Evolutionary conservation across 805 yeast genomes (phyloP).

Genomic region (Lipomyces lipofer): DNA sequence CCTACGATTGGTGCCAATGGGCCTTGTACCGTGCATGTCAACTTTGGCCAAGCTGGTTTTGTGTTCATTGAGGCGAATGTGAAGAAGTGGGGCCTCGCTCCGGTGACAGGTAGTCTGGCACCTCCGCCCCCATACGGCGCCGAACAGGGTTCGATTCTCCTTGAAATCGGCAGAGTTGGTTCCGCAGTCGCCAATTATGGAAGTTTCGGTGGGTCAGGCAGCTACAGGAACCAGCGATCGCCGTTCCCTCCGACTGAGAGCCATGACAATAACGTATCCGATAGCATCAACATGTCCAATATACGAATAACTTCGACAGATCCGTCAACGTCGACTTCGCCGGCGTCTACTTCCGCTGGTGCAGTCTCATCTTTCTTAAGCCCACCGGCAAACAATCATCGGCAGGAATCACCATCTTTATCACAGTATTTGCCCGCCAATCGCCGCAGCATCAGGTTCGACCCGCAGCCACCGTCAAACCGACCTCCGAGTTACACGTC

Average conservation of each 20-base stretch:
- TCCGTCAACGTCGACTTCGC: no score
- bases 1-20: constrained; percentile 91
- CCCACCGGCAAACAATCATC: no score
- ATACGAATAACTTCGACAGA: no score
- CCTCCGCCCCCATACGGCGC: constrained; percentile 93
- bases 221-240: constrained; percentile 11
- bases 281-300: constrained; percentile 9
- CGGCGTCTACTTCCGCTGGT: no score
- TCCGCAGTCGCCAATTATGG: constrained; percentile 1
- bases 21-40: constrained; percentile 79
- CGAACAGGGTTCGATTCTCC: constrained; percentile 71
- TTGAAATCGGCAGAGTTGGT: constrained; percentile 47
- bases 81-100: constrained; percentile 95
- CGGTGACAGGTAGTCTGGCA: constrained; percentile 78
- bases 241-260: constrained; percentile 21
- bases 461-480: constrained; percentile 24
- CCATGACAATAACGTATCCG: constrained; percentile 13
- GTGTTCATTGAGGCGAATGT: constrained; percentile 91
- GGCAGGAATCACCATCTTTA: not conserved
- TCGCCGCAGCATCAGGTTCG: constrained; percentile 7
- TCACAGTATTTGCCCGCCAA: not conserved
- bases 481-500: constrained; percentile 29
- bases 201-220: constrained; percentile 8
- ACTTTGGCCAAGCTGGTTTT: constrained; percentile 85
- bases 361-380: no score